Base-by-base conservation (phyloP, 106 monocot species). In the Amphibolis antarctica region DNA sequence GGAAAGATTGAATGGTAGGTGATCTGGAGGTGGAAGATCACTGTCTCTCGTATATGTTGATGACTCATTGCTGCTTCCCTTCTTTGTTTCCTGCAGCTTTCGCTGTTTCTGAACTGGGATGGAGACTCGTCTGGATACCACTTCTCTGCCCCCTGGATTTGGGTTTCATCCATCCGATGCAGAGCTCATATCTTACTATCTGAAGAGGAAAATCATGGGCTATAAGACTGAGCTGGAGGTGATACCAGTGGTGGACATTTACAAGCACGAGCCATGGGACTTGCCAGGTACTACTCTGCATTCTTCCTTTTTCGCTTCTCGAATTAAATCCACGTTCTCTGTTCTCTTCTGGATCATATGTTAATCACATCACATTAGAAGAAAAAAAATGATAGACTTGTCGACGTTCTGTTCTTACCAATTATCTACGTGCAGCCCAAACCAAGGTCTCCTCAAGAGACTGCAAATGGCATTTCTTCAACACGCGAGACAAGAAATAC, bases 181-280 rank as follows among this genome's bases (percentile, higher is more conserved):
- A 0, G 90, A 91, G 63, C 86, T 86, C 44, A 60, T 86, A 45
- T 83, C 79, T 55, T 74, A 86, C 63, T 91, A 91, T 64, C 51
- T 91, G 67, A 91, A 70, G 75, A 80, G 62, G 59, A 91, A 91
- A 63, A 62, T 79, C 28, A 64, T 48, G 47, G 86, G 86, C 4
- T 43, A 25, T 18, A 73, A 83, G 12, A 63, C 65, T 28, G 86
- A 86, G 9, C 65, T 56, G 48, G 81, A 86, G 21, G 60, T 91
- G 47, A 86, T 91, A 71, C 83, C 83, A 28, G 90, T 78, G 63
- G 67, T 91, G 62, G 90, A 91, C 21, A 86, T 91, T 44, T 91
- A 91, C 58, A 91, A 91, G 36, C 63, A 63, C 63, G 90, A 91
- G 60, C 86, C 90, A 58, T 91, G 86, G 90, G 90, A 91, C 55